Percentiles rank a stretch among this genome's conserved stretches.
Conservation (phyloP, 371 early-diverging fungal species). For the Dentiscutata heterogama region DNA sequence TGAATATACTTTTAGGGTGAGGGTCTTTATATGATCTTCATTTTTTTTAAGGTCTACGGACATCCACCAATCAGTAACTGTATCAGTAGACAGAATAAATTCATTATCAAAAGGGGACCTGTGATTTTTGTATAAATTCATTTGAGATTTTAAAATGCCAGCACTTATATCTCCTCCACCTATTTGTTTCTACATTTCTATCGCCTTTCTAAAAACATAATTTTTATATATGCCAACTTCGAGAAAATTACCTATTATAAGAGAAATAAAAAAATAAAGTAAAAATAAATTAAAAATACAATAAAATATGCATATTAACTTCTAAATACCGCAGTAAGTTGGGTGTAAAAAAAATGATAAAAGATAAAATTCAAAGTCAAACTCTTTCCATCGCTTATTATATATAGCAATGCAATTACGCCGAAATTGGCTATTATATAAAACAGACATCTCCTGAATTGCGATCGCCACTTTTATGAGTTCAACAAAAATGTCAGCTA, state of each 20-base stretch:
- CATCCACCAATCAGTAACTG: neutral
- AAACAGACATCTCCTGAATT: neutral
- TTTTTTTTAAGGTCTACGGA: neutral
- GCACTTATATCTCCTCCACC: neutral
- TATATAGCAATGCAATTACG: neutral
- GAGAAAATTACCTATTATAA: neutral
- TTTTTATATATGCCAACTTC: neutral
- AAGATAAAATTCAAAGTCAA: neutral
- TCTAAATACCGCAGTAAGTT: neutral
- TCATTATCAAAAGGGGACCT: neutral
- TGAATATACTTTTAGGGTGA: neutral
- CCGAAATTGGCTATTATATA: neutral
- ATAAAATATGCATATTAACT: too few species aligned
- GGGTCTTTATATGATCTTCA: neutral
- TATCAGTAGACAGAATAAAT: too few species aligned
- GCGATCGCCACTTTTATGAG: neutral
- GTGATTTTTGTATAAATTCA: neutral
- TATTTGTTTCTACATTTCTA: neutral
- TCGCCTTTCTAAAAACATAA: neutral
- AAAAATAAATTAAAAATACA: too few species aligned
- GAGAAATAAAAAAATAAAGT: too few species aligned
- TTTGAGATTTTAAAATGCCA: neutral
- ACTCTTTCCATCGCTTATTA: too few species aligned
- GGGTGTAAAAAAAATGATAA: neutral
- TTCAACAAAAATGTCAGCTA: conserved; percentile 4